These are phyloP conservation scores for Pistacia integerrima DNA, from an alignment of 345 rosid genomes.

Conservation along the genomic window DNA sequence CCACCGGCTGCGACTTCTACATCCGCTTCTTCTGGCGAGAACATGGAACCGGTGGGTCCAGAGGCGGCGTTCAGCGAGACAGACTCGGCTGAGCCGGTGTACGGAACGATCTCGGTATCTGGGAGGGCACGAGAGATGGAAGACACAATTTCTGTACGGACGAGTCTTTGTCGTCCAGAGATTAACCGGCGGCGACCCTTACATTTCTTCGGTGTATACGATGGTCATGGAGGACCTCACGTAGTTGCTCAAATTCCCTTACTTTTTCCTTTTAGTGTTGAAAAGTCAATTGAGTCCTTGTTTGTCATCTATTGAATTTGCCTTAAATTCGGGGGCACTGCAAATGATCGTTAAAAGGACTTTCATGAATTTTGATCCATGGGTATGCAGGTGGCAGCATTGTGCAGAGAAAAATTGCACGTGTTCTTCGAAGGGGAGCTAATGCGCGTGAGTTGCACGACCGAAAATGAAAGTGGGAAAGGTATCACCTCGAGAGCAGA, in stretches of 20 bases:
- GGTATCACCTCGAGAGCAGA: constrained; percentile 2
- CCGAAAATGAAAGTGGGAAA: constrained; percentile 1
- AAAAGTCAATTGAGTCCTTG: not conserved
- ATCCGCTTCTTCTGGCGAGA: constrained; percentile 16
- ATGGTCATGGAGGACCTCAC: constrained; percentile 85
- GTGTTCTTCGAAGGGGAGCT: constrained; percentile 47
- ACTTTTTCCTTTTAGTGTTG: not conserved
- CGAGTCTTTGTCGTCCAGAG: constrained; percentile 50
- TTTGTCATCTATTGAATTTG: not conserved
- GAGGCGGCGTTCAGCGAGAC: constrained; percentile 3
- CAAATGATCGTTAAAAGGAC: not conserved
- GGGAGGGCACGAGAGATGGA: constrained; percentile 74
- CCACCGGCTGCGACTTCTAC: constrained; percentile 6
- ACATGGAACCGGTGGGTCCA: not conserved
- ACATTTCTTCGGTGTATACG: constrained; percentile 82
- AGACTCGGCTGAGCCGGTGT: constrained; percentile 33
- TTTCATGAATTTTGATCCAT: not conserved
- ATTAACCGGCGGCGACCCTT: constrained; percentile 45
- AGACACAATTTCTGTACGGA: constrained; percentile 44
- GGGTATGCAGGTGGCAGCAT: constrained; percentile 46
- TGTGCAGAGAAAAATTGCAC: constrained; percentile 54
- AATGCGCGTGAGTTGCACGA: constrained; percentile 29
- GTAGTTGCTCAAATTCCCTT: constrained; percentile 14
- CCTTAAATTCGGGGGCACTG: not conserved
- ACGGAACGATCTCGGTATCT: constrained; percentile 55